These are phyloP conservation scores for Globisporangium echinulatum DNA, from an alignment of 352 stramenopile genomes.

Conservation along the genomic window DNA sequence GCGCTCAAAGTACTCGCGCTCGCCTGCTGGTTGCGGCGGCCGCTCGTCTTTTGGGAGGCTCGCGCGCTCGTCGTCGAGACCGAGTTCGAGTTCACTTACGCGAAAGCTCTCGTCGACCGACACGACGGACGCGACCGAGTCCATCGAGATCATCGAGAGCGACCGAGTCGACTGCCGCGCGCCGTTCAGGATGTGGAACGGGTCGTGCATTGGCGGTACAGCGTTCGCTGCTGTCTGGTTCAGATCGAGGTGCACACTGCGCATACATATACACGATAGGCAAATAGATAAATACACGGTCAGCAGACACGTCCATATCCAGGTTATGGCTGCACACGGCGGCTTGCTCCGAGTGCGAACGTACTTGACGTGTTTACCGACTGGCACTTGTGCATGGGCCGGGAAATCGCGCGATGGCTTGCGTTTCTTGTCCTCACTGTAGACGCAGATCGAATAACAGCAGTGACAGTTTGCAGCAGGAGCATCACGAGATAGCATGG, in stretches of 20 bases:
- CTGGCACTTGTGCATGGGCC: slow-evolving; percentile 54
- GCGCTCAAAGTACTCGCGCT: slow-evolving; percentile 78
- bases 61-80: slow-evolving; percentile 20
- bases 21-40: slow-evolving; percentile 57
- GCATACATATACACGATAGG: neutral
- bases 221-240: slow-evolving; percentile 27
- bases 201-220: slow-evolving; percentile 71
- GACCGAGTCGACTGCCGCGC: slow-evolving; percentile 25
- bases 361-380: slow-evolving; percentile 45
- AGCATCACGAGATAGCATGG: no score
- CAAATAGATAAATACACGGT: no score
- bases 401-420: slow-evolving; percentile 80
- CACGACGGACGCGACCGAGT: slow-evolving; percentile 43
- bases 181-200: slow-evolving; percentile 69
- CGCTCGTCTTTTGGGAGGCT: slow-evolving; percentile 67
- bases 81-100: slow-evolving; percentile 21
- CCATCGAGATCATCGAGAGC: slow-evolving; percentile 59
- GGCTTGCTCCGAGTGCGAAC: neutral
- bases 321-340: no score
- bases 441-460: no score
- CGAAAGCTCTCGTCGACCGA: slow-evolving; percentile 61
- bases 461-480: no score
- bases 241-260: slow-evolving; percentile 46
- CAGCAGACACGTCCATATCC: no score
- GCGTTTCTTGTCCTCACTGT: slow-evolving; percentile 76